phyloP scores from a whole-genome alignment of 2,329 filamentous ascomycete species.

The Trichoderma simmonsii region DNA sequence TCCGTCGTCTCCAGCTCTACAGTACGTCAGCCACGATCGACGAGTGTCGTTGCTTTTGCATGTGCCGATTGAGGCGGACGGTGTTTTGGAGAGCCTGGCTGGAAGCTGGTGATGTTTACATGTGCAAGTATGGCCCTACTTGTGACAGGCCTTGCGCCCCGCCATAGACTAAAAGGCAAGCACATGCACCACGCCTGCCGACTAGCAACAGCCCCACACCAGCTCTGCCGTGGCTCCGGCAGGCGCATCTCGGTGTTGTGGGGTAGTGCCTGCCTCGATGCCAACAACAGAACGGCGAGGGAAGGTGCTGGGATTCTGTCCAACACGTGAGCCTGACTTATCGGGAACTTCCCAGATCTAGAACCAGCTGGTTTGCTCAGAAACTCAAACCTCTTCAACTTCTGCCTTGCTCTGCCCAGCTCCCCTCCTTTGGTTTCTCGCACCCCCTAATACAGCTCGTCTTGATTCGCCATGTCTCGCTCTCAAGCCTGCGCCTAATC shows the following conservation, averaged over 20 bases:
- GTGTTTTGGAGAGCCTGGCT: background rate
- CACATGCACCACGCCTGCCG: background rate
- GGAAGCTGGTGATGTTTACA: background rate
- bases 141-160: background rate
- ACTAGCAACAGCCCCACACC: background rate
- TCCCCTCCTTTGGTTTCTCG: background rate
- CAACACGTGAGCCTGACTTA: background rate
- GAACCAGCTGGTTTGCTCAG: background rate
- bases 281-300: background rate
- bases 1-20: background rate
- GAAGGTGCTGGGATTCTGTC: background rate
- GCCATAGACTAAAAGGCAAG: background rate
- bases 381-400: background rate
- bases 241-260: constrained; percentile 2
- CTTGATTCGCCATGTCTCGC: constrained; percentile 13
- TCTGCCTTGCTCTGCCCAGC: background rate
- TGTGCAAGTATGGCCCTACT: background rate
- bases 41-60: background rate
- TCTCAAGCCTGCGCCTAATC: background rate
- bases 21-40: background rate
- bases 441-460: background rate
- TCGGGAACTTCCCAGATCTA: background rate
- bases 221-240: constrained; percentile 1
- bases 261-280: background rate
- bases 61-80: background rate